Base-by-base conservation (phyloP, 2,329 filamentous ascomycete species). In the Lasiodiplodia sp. region DNA sequence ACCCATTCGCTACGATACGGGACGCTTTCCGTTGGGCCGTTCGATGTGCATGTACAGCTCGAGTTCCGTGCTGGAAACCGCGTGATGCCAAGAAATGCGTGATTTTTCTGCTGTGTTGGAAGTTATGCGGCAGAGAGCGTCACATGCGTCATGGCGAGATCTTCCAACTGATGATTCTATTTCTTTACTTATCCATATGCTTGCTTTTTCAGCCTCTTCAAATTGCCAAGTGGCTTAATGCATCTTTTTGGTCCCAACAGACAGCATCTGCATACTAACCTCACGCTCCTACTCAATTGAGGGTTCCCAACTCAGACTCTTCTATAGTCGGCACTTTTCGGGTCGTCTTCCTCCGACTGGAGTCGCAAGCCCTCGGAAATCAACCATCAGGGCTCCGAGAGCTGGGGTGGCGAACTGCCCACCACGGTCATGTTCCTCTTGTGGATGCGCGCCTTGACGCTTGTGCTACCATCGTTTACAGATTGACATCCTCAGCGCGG, bases 401-500 rank as follows among this genome's bases (percentile, higher is more conserved):
- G 23, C 34, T 58, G 34, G 11, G n/a, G n/a, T 38, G n/a, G 7
- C 21, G 44, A 5, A 5, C 16, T n/a, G 12, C 12, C 14, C 55
- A 21, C 44, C 7, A n/a, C 7, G 4, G 14, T 4, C 44, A 14
- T 47, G 44, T 21, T 47, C 44, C 51, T 23, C 16, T 14, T 28
- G 25, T 28, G 23, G 51, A 18, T 21, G 25, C 28, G 51, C 51
- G 14, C 7, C 38, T 47, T 47, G 8, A 47, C 44, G n/a, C 44
- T 21, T 21, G 21, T 21, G 7, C 44, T 47, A 11, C 44, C 44
- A 3, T 21, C n/a, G 7, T 21, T 21, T 51, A 64, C 31, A 64
- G 31, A 28, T 52, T 64, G 28, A 64, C 47, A 11, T 64, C 60
- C 31, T 64, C 60, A 3, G 38, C 47, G 18, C 60, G 60, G 78